Base-by-base conservation (phyloP, 768 basidiomycete species). In the Pisolithus marmoratus region DNA sequence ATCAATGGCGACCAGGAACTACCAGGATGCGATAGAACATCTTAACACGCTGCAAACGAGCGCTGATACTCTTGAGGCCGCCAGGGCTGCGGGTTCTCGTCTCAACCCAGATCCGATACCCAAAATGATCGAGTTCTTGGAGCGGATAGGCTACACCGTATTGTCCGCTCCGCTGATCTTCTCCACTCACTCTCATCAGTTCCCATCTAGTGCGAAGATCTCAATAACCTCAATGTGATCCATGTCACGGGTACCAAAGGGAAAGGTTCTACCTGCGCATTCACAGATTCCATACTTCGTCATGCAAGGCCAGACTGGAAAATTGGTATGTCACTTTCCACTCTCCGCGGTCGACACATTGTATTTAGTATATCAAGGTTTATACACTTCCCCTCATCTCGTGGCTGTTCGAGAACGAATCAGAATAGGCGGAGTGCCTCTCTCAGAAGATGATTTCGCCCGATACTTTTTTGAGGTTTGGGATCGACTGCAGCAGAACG, bases 201-300 rank as follows among this genome's bases (percentile, higher is more conserved):
- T 54, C 38, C 51, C 27, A 14, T 41, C 38, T 60, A 96, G 94
- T 79, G 88, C 38, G 74, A 81, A 52, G 85, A 94, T 57, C 77
- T 99, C 37, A 93, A 97, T 64, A 70, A 72, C 23, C 75, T 99
- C 50, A 95, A 97, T 67, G 92, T 95, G 51, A 81, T 98, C 43
- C 95, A 99, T 72, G 84, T 99, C 58, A 94, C 95, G 8, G 95
- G 95, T 3, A 98, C 96, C 5, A 99, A 99, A 70, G 95, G 95
- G 34, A 99, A 99, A 67, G 95, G 95, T 8, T 98, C 95, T 3
- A 94, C 96, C 2, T 90, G 90, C 57, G 95, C 96, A 7, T 98
- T 98, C 62, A 80, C 82, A 4, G 87, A 93, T 60, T 90, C 88
- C 9, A 84, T 97, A 49, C 73, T 98, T 47, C 80, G 90, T n/a